Evolutionary conservation across 441 rosid species (phyloP).

Genomic region (Croton laevigatus): DNA sequence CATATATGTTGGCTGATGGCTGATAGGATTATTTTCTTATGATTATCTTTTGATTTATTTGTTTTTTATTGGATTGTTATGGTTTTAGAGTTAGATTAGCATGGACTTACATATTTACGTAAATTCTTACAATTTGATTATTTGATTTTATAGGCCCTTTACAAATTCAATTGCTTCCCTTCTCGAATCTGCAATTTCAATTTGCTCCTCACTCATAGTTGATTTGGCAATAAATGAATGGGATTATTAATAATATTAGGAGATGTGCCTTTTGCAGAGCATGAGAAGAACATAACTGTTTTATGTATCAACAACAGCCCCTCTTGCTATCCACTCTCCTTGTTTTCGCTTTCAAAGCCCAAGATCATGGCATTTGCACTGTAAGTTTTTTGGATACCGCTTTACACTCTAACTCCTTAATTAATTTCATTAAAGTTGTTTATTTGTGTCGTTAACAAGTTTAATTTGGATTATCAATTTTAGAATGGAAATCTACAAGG

Average conservation of each 20-base stretch:
- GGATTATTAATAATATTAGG: slow-evolving; percentile 7
- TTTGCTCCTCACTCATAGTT: slow-evolving; percentile 35
- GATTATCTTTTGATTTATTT: too few relatives aligned
- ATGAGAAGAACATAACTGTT: slow-evolving; percentile 74
- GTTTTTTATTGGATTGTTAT: too few relatives aligned
- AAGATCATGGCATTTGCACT: slow-evolving; percentile 64
- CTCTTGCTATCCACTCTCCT: slow-evolving; percentile 68
- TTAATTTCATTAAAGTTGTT: neutral
- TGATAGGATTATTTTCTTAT: too few relatives aligned
- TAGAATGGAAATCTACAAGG: slow-evolving; percentile 81
- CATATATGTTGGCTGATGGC: too few relatives aligned
- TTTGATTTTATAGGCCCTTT: too few relatives aligned
- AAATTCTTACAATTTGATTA: too few relatives aligned
- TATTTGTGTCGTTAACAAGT: neutral
- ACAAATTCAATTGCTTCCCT: slow-evolving; percentile 45
- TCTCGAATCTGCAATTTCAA: too few relatives aligned
- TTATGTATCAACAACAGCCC: slow-evolving; percentile 91
- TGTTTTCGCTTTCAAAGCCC: slow-evolving; percentile 70
- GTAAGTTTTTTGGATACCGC: slow-evolving; percentile 43
- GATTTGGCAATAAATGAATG: neutral
- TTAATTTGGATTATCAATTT: neutral
- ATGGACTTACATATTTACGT: too few relatives aligned
- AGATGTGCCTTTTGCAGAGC: slow-evolving; percentile 54
- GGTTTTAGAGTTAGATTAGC: too few relatives aligned
- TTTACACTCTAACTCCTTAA: too few relatives aligned